These are phyloP conservation scores for Quercus wislizeni DNA, from an alignment of 306 rosid species.

Conservation along the genomic window DNA sequence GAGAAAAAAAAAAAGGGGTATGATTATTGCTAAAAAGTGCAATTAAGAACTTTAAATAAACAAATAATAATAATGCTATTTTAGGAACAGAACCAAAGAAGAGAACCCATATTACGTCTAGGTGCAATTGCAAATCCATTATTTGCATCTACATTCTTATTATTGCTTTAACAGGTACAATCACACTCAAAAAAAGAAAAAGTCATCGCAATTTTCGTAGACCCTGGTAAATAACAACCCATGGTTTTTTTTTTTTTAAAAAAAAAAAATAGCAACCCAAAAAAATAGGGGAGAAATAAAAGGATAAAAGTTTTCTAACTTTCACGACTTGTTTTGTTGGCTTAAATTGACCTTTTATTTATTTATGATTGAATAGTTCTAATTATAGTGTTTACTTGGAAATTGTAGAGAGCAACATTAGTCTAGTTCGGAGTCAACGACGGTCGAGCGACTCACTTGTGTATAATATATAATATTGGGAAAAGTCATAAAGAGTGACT, in stretches of 20 bases:
- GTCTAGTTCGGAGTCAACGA: neutral
- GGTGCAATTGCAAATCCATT: neutral
- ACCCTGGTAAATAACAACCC: neutral
- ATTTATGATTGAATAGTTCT: no score
- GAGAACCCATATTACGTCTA: conserved; percentile 1
- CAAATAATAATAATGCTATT: neutral
- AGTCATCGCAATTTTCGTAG: neutral
- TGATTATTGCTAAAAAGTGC: conserved; percentile 8
- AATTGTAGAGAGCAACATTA: no score
- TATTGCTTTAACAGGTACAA: neutral
- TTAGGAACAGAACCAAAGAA: neutral
- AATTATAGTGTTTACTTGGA: no score
- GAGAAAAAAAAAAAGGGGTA: neutral
- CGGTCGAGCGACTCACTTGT: neutral
- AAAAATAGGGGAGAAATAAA: neutral
- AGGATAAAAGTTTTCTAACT: no score
- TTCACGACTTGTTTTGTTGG: no score
- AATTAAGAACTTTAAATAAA: neutral
- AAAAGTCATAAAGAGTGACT: neutral
- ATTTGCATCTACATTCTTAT: neutral
- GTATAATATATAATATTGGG: neutral
- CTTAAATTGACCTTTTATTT: no score
- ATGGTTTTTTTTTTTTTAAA: no score
- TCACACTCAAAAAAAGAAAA: neutral
- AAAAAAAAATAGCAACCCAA: neutral